These are phyloP conservation scores for Lasiodiplodia sp. DNA, from an alignment of 2,329 filamentous ascomycete genomes.

Conservation along the genomic window DNA sequence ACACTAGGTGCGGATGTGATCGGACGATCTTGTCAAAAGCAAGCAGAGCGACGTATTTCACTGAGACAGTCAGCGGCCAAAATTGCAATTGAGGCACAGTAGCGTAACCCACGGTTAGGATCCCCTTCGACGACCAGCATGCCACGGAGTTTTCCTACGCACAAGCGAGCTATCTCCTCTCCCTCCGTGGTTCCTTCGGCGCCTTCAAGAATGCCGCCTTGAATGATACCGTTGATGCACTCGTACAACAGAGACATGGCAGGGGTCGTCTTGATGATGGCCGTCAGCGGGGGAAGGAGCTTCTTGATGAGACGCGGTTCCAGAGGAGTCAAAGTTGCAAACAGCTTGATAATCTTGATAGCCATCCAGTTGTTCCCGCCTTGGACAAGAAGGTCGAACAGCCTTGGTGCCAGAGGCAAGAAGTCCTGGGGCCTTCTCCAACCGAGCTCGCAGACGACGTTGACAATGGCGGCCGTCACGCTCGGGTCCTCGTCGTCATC, in stretches of 20 bases:
- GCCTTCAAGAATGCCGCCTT: constrained; percentile 89
- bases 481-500: constrained; percentile 89
- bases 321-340: constrained; percentile 90
- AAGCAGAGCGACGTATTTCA: constrained; percentile 95
- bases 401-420: constrained; percentile 83
- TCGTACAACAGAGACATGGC: constrained; percentile 99
- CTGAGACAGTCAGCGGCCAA: constrained; percentile 51
- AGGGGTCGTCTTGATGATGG: constrained; percentile 90
- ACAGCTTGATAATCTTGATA: constrained; percentile 98
- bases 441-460: constrained; percentile 94
- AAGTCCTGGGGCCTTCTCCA: constrained; percentile 96
- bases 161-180: constrained; percentile 90
- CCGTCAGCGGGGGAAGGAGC: constrained; percentile 86
- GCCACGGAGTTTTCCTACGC: constrained; percentile 88
- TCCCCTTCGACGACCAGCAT: constrained; percentile 96
- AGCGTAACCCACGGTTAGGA: constrained; percentile 75
- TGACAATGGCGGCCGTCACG: constrained; percentile 94
- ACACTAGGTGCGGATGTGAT: constrained; percentile 87
- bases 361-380: constrained; percentile 99
- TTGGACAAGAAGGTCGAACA: constrained; percentile 92
- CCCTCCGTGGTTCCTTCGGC: constrained; percentile 80
- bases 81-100: not conserved
- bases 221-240: constrained; percentile 98
- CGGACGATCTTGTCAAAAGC: constrained; percentile 94
- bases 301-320: constrained; percentile 93